Evolutionary conservation across 345 rosid genomes (phyloP).

Genomic region (Ceriops zippeliana): DNA sequence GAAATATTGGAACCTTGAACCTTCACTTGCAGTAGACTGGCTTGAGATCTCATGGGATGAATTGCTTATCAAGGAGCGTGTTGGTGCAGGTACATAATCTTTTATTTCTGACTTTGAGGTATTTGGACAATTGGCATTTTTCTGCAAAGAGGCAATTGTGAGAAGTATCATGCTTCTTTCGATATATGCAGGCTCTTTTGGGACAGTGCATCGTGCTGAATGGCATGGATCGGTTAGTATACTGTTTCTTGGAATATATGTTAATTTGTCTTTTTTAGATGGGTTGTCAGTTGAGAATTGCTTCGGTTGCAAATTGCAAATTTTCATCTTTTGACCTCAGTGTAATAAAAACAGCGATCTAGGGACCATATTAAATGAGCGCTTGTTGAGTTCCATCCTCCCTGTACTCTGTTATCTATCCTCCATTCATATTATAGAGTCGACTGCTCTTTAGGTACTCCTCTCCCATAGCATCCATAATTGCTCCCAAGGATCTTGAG

Average conservation of each 20-base stretch:
- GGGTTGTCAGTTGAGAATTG: not conserved
- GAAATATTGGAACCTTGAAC: constrained; percentile 69
- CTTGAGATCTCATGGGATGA: constrained; percentile 93
- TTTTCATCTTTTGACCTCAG: not conserved
- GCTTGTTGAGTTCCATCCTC: no score
- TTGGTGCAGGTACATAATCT: constrained; percentile 78
- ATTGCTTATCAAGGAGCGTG: constrained; percentile 80
- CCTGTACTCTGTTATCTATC: no score
- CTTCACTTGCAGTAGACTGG: constrained; percentile 98
- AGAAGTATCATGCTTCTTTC: not conserved
- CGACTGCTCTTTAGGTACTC: no score
- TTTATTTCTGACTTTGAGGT: constrained; percentile 3
- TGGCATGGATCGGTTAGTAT: constrained; percentile 96
- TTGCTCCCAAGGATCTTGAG: not conserved
- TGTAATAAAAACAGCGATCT: not conserved
- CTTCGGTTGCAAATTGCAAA: not conserved
- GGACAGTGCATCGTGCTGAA: constrained; percentile 98
- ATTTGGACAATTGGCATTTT: not conserved
- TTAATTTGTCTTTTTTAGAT: no score
- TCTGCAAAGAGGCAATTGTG: constrained; percentile 1
- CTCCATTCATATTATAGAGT: no score
- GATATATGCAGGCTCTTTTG: constrained; percentile 71
- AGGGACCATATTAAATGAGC: no score
- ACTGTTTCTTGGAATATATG: not conserved
- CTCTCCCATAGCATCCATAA: no score